Evolutionary conservation across 768 basidiomycete species (phyloP), one percentile per base, ranked within the genome.

Genomic region (Suillus bovinus): DNA sequence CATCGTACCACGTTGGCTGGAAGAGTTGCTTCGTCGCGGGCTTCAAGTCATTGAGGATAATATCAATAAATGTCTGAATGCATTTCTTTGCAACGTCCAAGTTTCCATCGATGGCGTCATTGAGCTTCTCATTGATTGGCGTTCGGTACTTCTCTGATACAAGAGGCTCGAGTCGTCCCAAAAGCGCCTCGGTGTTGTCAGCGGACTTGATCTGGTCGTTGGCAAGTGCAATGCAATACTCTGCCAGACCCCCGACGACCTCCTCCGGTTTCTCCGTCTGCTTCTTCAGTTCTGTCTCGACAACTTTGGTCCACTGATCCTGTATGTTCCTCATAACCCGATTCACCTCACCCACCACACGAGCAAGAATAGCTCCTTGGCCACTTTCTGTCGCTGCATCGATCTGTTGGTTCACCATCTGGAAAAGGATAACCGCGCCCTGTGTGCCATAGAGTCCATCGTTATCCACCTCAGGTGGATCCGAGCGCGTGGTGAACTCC

Each of bases 161-260:
- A 54, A 98, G 85, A 2, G 91, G 87, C 76, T 99, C 96, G 29
- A 99, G 78, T 33, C 96, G 88, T 11, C 82, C 86, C 27, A 92
- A 85, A 3, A 99, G 82, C 2, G 89, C 85, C 77, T 99, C 97
- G 20, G 91, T 87, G 69, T 90, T 96, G 73, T 98, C 96, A 13
- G 96, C 97, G 13, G 89, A 92, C 76, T 96, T 96, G 78, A 99
- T 88, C 76, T 96, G 95, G 77, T 99, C 97, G 77, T 99, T 99
- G 59, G 96, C 96, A 31, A 99, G 85, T 16, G 96, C 96, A 71
- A 99, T 93, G 71, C 91, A 87, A 76, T 98, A 99, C 77, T 99
- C 96, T 59, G 94, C 94, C 44, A 99, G 79, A 2, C 97, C 97
- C 20, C 88, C 88, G 6, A 90, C 84, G 4, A 89, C 84, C 68